Evolutionary conservation across 495 filamentous ascomycete genomes (phyloP), one percentile per base, ranked within the genome.

Genomic region (Penicillium crystallinum): DNA sequence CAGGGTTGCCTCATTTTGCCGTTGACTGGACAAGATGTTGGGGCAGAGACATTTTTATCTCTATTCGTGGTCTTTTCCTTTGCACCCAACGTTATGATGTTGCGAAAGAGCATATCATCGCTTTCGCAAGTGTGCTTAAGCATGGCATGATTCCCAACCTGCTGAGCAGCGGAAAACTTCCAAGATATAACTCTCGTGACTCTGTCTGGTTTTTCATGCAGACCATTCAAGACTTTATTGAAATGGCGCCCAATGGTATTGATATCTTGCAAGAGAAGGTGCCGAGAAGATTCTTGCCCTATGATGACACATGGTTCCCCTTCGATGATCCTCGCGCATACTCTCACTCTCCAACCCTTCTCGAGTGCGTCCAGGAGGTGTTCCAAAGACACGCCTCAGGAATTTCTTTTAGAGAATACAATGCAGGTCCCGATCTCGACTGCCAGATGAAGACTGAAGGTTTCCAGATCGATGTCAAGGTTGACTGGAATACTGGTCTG

Each of bases 131-230:
- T 64, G 91, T 99, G 9, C 75, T 99, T 43, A 97, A 97, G 73
- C 95, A 99, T 64, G 95, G 95, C 38, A 97, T 97, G 95, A 89
- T 97, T 47, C 95, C 95, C 11, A 99, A 99, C 58, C 78, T 99
- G 10, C 79, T 99, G 15, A 82, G 88, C 55, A 86, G 86, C 57
- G 91, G 95, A 15, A 87, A 85, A 35, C 76, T 81, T n/a, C 95
- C 95, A 2, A 77, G 95, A n/a, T 99, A 97, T 70, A 99, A 99
- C 62, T 89, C 92, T 33, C 78, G 95, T 40, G 95, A 99, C 63
- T 95, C 92, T 0, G 82, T 97, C 34, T 99, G 95, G 95, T 99
- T 97, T 78, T 91, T 92, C 74, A 66, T 97, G 46, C 92, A 97
- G 65, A 84, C 82, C 47, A 91, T 97, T 43, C 95, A 99, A 61